Percentiles rank a stretch among this genome's conserved stretches.
phyloP scores from a whole-genome alignment of 2,329 filamentous ascomycete genomes.

The Nigrograna mackinnonii region DNA sequence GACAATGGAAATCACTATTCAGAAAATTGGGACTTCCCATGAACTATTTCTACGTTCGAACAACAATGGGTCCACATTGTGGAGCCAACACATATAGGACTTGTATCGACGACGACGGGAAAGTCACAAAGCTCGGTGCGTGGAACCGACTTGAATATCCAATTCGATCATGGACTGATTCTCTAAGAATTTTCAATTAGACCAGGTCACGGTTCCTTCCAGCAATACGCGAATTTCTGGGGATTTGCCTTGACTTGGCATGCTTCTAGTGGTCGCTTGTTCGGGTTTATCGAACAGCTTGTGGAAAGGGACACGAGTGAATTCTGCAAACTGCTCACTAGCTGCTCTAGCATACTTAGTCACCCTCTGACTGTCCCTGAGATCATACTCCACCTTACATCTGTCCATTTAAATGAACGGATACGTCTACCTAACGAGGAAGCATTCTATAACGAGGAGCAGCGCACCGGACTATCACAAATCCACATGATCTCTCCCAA shows the following conservation, averaged over 20 bases:
- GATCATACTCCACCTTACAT: slow-evolving; percentile 8
- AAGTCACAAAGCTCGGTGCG: slow-evolving; percentile 5
- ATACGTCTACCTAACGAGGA: slow-evolving; percentile 6
- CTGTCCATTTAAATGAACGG: slow-evolving; percentile 4
- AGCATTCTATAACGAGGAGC: slow-evolving; percentile 4
- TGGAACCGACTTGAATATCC: not conserved
- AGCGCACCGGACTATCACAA: slow-evolving; percentile 1
- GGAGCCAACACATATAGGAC: slow-evolving; percentile 3
- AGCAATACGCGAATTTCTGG: not conserved
- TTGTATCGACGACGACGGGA: slow-evolving; percentile 1
- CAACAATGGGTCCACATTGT: slow-evolving; percentile 1
- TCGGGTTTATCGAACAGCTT: slow-evolving; percentile 4
- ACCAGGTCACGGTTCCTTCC: slow-evolving; percentile 1
- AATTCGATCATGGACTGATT: not conserved
- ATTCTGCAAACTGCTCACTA: not conserved
- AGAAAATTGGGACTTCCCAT: slow-evolving; percentile 1
- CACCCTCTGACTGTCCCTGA: slow-evolving; percentile 7
- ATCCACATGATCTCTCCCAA: not conserved
- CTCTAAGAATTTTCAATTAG: slow-evolving; percentile 6
- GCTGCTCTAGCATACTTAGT: not conserved
- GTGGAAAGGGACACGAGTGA: not conserved
- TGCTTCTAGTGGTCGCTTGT: slow-evolving; percentile 1
- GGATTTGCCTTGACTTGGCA: slow-evolving; percentile 2
- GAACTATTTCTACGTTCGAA: slow-evolving; percentile 9
- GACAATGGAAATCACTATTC: slow-evolving; percentile 1